These are phyloP conservation scores for Insectozyma bohioensis DNA, from an alignment of 1,139 yeast species.

Conservation along the genomic window DNA sequence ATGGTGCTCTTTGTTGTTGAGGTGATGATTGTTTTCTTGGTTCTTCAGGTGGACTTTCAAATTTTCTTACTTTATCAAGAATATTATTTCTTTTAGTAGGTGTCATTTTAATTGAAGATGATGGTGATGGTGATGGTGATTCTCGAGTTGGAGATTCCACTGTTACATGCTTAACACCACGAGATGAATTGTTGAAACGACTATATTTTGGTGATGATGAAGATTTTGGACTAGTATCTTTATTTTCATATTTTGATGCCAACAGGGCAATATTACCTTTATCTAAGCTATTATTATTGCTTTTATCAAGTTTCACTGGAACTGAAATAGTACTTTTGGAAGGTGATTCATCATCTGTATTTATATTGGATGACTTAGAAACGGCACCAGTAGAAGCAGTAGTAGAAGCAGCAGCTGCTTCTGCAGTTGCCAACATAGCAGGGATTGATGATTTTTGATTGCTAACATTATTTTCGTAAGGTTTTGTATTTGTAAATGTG, in stretches of 20 bases:
- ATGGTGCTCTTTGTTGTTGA: conserved; percentile 6
- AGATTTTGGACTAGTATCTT: conserved; percentile 8
- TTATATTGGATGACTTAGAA: too few relatives aligned
- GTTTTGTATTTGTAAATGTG: too few relatives aligned
- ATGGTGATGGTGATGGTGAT: conserved; percentile 7
- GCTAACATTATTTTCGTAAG: too few relatives aligned
- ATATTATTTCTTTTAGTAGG: conserved; percentile 19
- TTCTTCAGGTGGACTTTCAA: conserved; percentile 27
- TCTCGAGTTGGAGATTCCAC: conserved; percentile 1
- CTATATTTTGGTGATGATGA: conserved; percentile 18
- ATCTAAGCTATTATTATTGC: too few relatives aligned
- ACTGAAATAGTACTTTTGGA: neutral
- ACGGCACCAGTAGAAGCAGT: conserved; percentile 4
- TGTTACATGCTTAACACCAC: conserved; percentile 6
- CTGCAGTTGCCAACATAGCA: too few relatives aligned
- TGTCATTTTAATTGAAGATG: conserved; percentile 7
- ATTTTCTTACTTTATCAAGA: conserved; percentile 40
- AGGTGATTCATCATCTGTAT: neutral
- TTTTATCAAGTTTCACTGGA: too few relatives aligned
- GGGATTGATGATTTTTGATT: too few relatives aligned
- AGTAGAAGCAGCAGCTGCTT: conserved; percentile 2
- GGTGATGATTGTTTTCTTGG: conserved; percentile 6
- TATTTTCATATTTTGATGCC: conserved; percentile 17
- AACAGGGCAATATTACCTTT: too few relatives aligned
- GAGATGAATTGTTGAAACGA: conserved; percentile 15